Evolutionary conservation across 2,329 filamentous ascomycete genomes (phyloP).

Genomic region (Xylariaceae sp.): DNA sequence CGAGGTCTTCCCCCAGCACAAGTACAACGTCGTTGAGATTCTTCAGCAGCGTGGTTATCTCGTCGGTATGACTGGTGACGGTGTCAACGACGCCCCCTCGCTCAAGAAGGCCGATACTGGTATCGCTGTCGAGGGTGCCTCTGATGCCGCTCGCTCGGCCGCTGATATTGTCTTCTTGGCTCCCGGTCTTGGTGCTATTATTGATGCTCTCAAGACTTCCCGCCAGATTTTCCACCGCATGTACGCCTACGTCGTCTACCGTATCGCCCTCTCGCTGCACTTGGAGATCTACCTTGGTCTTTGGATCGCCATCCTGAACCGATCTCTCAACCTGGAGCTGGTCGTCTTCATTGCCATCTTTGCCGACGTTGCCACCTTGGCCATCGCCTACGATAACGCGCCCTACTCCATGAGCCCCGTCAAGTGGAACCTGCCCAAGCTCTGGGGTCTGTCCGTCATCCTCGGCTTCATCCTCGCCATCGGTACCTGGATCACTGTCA

Average conservation of each 20-base stretch:
- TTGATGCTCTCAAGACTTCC: conserved; percentile 86
- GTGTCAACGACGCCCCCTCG: conserved; percentile 89
- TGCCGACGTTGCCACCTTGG: conserved; percentile 84
- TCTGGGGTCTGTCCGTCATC: conserved; percentile 87
- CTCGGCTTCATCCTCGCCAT: conserved; percentile 75
- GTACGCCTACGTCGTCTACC: conserved; percentile 94
- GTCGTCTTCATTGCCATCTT: conserved; percentile 95
- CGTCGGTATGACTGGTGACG: conserved; percentile 93
- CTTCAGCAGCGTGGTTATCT: conserved; percentile 89
- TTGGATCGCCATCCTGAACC: conserved; percentile 86
- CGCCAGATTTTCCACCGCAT: conserved; percentile 96
- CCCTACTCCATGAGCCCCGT: conserved; percentile 80
- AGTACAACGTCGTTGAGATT: conserved; percentile 91
- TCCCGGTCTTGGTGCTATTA: conserved; percentile 85
- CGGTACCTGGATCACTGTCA: conserved; percentile 85
- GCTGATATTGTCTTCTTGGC: conserved; percentile 93
- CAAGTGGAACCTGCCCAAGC: conserved; percentile 92
- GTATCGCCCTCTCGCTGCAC: conserved; percentile 87
- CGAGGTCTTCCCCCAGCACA: conserved; percentile 92
- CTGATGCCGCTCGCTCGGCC: conserved; percentile 83
- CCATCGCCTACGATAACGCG: conserved; percentile 90
- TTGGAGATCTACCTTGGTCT: conserved; percentile 87
- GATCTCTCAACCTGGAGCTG: conserved; percentile 75
- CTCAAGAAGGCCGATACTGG: conserved; percentile 95
- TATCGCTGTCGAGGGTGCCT: conserved; percentile 90